Percentiles rank a stretch among this genome's conserved stretches.
Evolutionary conservation across 306 rosid species (phyloP).

Genomic region (Lablab purpureus): DNA sequence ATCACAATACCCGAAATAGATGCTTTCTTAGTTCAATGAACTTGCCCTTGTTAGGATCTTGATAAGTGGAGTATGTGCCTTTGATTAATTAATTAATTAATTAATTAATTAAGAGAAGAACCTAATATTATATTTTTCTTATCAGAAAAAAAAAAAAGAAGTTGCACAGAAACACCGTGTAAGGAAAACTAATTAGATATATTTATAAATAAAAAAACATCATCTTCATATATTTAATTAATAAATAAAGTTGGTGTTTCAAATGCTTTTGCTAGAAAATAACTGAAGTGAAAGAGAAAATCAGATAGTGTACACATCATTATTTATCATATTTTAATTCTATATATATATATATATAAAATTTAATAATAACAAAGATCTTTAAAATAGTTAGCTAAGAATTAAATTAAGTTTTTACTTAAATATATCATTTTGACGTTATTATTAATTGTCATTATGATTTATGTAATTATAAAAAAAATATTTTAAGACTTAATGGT

Average conservation of each 20-base stretch:
- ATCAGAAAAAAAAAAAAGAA: not conserved
- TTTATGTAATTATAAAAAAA: too few species aligned
- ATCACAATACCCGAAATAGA: conserved; percentile 30
- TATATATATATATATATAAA: too few species aligned
- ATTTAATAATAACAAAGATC: too few species aligned
- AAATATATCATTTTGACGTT: too few species aligned
- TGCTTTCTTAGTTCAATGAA: conserved; percentile 52
- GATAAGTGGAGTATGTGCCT: not conserved
- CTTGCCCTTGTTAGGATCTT: conserved; percentile 44
- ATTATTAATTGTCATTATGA: too few species aligned
- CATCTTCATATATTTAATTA: not conserved
- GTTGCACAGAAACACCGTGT: too few species aligned
- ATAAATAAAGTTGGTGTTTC: conserved; percentile 13
- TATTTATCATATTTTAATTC: too few species aligned
- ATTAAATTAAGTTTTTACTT: too few species aligned
- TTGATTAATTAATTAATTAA: not conserved
- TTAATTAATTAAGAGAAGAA: not conserved
- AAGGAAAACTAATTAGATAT: too few species aligned
- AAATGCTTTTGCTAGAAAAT: not conserved
- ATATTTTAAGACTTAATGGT: too few species aligned
- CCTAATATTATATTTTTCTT: not conserved
- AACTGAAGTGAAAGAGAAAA: not conserved
- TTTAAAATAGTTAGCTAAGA: too few species aligned
- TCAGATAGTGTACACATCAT: not conserved
- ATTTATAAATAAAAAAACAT: not conserved